Base-by-base conservation (phyloP, 73 alveolate species). In the Paramecium primaurelia region DNA sequence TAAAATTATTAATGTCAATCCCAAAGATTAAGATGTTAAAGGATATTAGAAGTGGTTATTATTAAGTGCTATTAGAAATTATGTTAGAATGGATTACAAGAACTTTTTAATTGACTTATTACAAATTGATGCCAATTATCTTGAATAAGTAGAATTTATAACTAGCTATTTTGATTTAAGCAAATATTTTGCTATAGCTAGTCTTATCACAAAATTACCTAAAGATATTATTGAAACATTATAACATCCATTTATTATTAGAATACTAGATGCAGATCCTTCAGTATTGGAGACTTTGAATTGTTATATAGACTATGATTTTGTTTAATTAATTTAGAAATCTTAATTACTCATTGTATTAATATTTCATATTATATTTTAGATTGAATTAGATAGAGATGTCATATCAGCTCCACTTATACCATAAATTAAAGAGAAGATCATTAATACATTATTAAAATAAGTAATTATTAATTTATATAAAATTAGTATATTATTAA, bases 221-320 rank as follows among this genome's bases (percentile, higher is more conserved):
- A 73, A 73, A 10, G 87, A 73, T 40, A 73, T 73, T 8, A 26
- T 73, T 4, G 87, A 73, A 36, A 37, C 14, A n/a, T 38, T 73
- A 37, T 34, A 73, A 16, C 30, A 73, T 73, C 87, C 87, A 22
- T 73, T 73, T 38, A 44, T 73, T 14, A 8, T 73, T 37, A 20
- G 47, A 37, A 37, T 73, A 14, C n/a, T 73, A 3, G 87, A 73
- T 73, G 34, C 58, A 36, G 87, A 73, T 73, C 38, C 58, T 1
- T 36, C 34, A 16, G 36, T 73, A 8, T 25, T 37, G 16, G 87
- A 73, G 34, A 40, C 87, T 1, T 40, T 73, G 30, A 73, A 73
- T 73, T 73, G 87, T 9, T 73, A 73, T 5, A 73, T 73, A 10
- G 87, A 73, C 26, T 73, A 73, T 25, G 87, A 73, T 73, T 73